These are phyloP conservation scores for Mallotus japonicus DNA, from an alignment of 441 rosid species.

Conservation along the genomic window DNA sequence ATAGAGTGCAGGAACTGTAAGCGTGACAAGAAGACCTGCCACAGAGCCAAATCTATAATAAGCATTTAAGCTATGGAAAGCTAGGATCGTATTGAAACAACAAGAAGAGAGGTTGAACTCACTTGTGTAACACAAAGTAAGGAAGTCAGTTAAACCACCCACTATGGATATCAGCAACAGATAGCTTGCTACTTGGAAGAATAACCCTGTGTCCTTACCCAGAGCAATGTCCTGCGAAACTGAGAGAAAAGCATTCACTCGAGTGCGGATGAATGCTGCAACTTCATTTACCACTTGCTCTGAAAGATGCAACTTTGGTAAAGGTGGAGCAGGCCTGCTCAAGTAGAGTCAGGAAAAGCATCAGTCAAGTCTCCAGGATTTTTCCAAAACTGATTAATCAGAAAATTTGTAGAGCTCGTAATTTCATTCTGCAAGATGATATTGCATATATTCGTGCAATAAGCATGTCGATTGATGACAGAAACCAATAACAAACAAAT, in stretches of 20 bases:
- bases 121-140: slow-evolving; percentile 69
- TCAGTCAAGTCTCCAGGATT: slow-evolving; percentile 2
- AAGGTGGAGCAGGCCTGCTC: slow-evolving; percentile 83
- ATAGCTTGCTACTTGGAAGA: slow-evolving; percentile 52
- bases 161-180: slow-evolving; percentile 57
- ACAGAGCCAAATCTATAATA: slow-evolving; percentile 1
- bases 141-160: slow-evolving; percentile 71
- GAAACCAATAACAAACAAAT: neutral
- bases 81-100: neutral
- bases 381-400: neutral
- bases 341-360: slow-evolving; percentile 9
- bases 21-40: slow-evolving; percentile 63
- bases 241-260: slow-evolving; percentile 53
- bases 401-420: neutral
- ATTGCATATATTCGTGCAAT: too few relatives aligned
- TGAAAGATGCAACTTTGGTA: slow-evolving; percentile 67
- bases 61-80: neutral
- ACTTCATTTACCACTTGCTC: slow-evolving; percentile 58
- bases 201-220: slow-evolving; percentile 67
- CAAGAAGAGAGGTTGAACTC: slow-evolving; percentile 31
- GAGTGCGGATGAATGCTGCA: slow-evolving; percentile 41
- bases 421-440: too few relatives aligned
- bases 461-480: neutral
- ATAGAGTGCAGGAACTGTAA: slow-evolving; percentile 73
- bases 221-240: slow-evolving; percentile 67